A percentile compares a stretch with the other conserved stretches of the same genome.
These are phyloP conservation scores for Lobosporangium transversale DNA, from an alignment of 192 early-diverging fungal genomes.

Conservation along the genomic window DNA sequence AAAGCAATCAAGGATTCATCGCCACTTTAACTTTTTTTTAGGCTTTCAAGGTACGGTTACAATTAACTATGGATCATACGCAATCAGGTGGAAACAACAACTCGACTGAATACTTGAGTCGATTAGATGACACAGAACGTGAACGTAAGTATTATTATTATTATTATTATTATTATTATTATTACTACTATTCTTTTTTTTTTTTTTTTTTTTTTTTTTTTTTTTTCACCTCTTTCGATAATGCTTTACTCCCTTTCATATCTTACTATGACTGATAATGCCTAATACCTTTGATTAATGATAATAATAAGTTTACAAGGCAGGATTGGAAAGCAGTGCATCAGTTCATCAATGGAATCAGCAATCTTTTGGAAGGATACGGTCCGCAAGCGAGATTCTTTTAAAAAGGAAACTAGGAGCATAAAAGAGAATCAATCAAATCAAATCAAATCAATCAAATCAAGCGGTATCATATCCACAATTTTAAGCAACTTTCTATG, in stretches of 20 bases:
- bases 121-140: conserved; percentile 62
- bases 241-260: too few relatives aligned
- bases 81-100: conserved; percentile 50
- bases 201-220: neutral
- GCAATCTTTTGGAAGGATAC: conserved; percentile 50
- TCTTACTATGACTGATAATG: neutral
- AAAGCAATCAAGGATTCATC: too few relatives aligned
- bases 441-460: too few relatives aligned
- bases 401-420: conserved; percentile 25
- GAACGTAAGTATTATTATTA: conserved; percentile 34
- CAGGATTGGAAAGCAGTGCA: conserved; percentile 42
- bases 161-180: neutral
- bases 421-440: too few relatives aligned
- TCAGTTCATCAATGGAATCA: conserved; percentile 46
- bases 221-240: neutral
- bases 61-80: conserved; percentile 59
- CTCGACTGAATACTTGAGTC: conserved; percentile 53
- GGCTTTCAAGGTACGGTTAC: conserved; percentile 56
- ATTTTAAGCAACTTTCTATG: too few relatives aligned
- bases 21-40: too few relatives aligned
- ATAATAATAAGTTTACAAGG: conserved; percentile 36
- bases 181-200: neutral
- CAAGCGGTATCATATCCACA: too few relatives aligned
- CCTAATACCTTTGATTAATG: too few relatives aligned
- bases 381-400: conserved; percentile 38